A percentile compares a stretch with the other conserved stretches of the same genome.
phyloP scores from a whole-genome alignment of 176 grass and related monocot genomes.

The Aegilops sharonensis region DNA sequence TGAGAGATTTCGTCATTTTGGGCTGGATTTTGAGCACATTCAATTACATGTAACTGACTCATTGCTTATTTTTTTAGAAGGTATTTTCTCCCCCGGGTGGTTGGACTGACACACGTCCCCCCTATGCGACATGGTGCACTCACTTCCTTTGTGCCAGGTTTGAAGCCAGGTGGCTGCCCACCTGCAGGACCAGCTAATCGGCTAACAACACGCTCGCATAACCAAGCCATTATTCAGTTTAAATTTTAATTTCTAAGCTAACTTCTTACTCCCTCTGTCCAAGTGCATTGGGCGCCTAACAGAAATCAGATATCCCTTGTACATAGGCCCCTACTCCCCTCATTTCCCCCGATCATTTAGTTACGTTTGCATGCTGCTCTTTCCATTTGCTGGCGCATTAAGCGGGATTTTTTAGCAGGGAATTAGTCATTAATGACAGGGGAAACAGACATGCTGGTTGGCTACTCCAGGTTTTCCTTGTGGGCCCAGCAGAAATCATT shows the following conservation, averaged over 20 bases:
- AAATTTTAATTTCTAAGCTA: background rate
- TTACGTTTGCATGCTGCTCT: too few species aligned
- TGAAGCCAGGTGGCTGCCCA: background rate
- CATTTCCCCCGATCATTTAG: too few species aligned
- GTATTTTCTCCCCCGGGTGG: background rate
- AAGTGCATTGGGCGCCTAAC: too few species aligned
- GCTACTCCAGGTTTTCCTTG: too few species aligned
- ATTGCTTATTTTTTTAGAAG: background rate
- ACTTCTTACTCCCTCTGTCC: background rate
- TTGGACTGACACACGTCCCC: background rate
- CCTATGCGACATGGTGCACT: background rate
- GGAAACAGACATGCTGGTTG: too few species aligned
- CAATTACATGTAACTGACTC: conserved; percentile 7
- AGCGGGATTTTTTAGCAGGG: too few species aligned
- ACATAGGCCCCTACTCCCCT: too few species aligned
- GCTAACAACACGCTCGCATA: background rate
- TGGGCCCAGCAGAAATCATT: too few species aligned
- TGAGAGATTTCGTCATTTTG: conserved; percentile 3
- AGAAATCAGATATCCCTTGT: too few species aligned
- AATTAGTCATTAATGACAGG: too few species aligned
- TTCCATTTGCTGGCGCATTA: too few species aligned
- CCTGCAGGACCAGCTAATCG: background rate
- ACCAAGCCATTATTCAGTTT: background rate
- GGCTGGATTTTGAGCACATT: conserved; percentile 24
- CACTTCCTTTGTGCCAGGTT: background rate